Percentiles rank a stretch among this genome's conserved stretches.
phyloP scores from a whole-genome alignment of 2,329 filamentous ascomycete genomes.

The Akanthomyces lecanii region DNA sequence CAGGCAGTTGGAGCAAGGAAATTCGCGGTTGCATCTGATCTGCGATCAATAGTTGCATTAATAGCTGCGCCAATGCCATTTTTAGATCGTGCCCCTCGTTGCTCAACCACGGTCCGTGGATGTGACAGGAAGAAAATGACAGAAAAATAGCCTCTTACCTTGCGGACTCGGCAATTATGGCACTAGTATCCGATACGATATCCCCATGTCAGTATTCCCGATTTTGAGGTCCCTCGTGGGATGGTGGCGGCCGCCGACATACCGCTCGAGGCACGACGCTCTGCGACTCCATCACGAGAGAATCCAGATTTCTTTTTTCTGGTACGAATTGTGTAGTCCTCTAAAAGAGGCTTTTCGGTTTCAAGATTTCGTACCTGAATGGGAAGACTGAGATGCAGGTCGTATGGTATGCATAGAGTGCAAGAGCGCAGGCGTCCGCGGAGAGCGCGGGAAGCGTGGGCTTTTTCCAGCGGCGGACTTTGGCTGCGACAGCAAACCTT shows the following conservation, averaged over 20 bases:
- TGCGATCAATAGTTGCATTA: conserved; percentile 6
- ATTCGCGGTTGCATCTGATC: conserved; percentile 22
- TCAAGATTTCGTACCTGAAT: neutral
- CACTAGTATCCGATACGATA: conserved; percentile 3
- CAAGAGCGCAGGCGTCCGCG: neutral
- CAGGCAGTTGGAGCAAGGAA: conserved; percentile 23
- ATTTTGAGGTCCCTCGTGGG: neutral
- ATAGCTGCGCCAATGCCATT: neutral
- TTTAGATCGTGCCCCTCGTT: neutral
- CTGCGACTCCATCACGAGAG: conserved; percentile 11
- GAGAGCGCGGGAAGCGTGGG: conserved; percentile 4
- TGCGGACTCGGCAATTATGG: conserved; percentile 17
- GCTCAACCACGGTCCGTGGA: neutral
- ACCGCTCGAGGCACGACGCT: conserved; percentile 17
- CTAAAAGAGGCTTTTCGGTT: neutral
- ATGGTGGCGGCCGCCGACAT: neutral
- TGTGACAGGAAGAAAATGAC: neutral
- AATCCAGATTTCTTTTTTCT: neutral
- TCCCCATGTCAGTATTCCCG: neutral
- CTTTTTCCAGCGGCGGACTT: neutral
- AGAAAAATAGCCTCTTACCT: conserved; percentile 2
- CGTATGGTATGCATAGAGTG: neutral
- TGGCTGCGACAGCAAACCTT: no score
- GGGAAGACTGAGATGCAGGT: neutral
- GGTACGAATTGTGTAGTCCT: neutral